phyloP scores from a whole-genome alignment of 1,284 basidiomycete species.

The Anthracocystis panici-leucophaei region DNA sequence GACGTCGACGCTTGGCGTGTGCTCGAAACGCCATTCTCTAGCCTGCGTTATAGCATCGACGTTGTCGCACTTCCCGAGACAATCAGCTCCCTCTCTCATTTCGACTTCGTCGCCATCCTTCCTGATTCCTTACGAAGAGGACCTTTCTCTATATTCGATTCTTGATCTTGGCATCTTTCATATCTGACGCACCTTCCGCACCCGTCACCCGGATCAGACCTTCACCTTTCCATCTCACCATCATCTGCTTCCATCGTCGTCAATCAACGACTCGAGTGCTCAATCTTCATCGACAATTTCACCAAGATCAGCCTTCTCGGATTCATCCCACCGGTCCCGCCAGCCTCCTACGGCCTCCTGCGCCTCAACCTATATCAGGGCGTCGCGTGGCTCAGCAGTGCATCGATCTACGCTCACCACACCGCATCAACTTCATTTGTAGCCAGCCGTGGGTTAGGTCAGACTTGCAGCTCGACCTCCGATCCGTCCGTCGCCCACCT shows the following conservation, averaged over 20 bases:
- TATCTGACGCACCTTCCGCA: too few species aligned
- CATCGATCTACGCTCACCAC: not conserved
- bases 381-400: not conserved
- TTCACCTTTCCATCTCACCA: not conserved
- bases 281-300: not conserved
- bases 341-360: not conserved
- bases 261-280: not conserved
- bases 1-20: not conserved
- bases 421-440: not conserved
- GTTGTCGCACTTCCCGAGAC: too few species aligned
- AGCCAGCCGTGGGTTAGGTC: not conserved
- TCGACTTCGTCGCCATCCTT: too few species aligned
- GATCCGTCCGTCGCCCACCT: not conserved
- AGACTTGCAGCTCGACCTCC: not conserved
- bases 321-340: not conserved
- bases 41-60: not conserved
- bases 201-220: too few species aligned
- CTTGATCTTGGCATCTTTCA: too few species aligned
- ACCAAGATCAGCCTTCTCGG: not conserved
- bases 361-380: not conserved
- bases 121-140: too few species aligned
- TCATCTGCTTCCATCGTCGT: not conserved
- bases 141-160: too few species aligned
- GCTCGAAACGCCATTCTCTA: not conserved
- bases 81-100: too few species aligned